Evolutionary conservation across 2,329 filamentous ascomycete genomes (phyloP), one percentile per base, ranked within the genome.

Genomic region (Aspergillus sojae): DNA sequence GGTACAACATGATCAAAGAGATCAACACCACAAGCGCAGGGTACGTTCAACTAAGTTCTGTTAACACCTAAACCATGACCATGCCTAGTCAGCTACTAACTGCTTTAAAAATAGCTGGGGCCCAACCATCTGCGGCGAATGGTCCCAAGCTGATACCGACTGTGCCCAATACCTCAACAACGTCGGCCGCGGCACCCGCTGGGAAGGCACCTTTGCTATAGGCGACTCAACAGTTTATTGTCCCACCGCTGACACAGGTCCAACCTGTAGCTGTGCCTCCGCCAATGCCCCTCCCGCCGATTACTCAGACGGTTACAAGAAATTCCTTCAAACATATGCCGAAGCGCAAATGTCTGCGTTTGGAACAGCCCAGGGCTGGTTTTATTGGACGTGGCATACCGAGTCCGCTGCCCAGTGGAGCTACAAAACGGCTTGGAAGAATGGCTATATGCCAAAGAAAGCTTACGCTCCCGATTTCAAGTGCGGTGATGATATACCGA

Each of bases 371-470:
- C 95, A 91, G 90, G 95, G 95, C 56, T 99, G 95, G 95, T 97
- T 96, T 81, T 99, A 99, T 80, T 99, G 95, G 95, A 98, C 94
- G 39, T 96, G 95, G 94, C 88, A 93, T 79, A 97, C 94, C 34
- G 94, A 98, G 82, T 84, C 80, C 68, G 89, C 91, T 56, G 84
- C 89, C 64, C 93, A 97, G 80, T 99, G 95, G 95, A 97, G 93
- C 76, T 81, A 79, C 55, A 75, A 72, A 11, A 75, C 74, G 2
- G 77, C 74, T 0, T 97, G 95, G 82, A 89, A 94, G 78, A 84
- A 88, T 67, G 94, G 93, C 0, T 82, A 94, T 55, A 78, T 99
- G 79, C 95, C 95, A 2, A 76, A 81, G 45, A 90, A 91, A 80
- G 90, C 91, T 0, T 93, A 90, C 74, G 80, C 87, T 26, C 84